Evolutionary conservation across 768 basidiomycete species (phyloP), one percentile per base, ranked within the genome.

Genomic region (Termitomyces eurrhizus): DNA sequence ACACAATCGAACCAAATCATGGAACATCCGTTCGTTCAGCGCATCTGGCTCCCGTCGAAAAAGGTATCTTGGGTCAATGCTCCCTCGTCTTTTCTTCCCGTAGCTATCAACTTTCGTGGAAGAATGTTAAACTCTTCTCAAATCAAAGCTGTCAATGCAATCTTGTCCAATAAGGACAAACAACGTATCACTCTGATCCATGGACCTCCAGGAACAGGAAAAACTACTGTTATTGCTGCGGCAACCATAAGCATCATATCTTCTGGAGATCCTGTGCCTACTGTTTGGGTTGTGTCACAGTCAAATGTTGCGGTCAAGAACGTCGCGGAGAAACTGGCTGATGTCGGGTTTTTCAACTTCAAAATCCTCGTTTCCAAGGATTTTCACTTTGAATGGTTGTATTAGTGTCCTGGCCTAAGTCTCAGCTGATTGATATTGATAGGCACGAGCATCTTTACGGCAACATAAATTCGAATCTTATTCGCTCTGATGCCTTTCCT

Each of bases 281-380:
- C 81, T 0, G 72, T 89, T 11, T 92, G 87, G 84, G 77, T 92
- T 9, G 73, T 86, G 56, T 86, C 89, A 4, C 88, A 90, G 62
- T 87, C 87, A 11, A 91, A 92, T 70, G 82, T 91, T 56, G 90
- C 89, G 36, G 88, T 92, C 39, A 90, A 89, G 71, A 90, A 90
- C 63, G 88, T 91, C 64, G 89, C 89, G 18, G 88, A 89, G 66
- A 90, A 88, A 65, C 69, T 91, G 13, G 78, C 74, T 2, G 69
- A 76, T 1, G 73, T 80, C 62, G 73, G 70, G 5, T 78, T 86
- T 52, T 44, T 67, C 1, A 62, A 81, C 7, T 91, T 83, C 74
- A 87, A 75, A 65, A 71, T 91, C 0, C 67, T 91, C 2, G 87
- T 91, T 18, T 85, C 89, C 2, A 72, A 73, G 71, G 82, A 84